A percentile compares a stretch with the other conserved stretches of the same genome.
These are phyloP conservation scores for Rhizomucor pusillus DNA, from an alignment of 371 early-diverging fungal genomes.

Conservation along the genomic window DNA sequence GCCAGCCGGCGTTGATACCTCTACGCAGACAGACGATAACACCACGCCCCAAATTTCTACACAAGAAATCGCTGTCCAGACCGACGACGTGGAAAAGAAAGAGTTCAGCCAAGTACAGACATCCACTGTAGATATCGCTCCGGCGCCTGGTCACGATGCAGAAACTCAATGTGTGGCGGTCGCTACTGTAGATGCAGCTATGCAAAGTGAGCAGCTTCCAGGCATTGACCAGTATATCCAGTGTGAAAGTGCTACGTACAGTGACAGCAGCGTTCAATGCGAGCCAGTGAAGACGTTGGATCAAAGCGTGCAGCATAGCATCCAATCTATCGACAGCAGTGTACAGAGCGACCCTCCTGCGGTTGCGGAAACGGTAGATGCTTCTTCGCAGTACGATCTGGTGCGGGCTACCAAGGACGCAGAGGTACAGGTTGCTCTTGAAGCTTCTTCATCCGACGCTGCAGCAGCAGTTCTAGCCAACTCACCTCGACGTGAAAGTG, in stretches of 20 bases:
- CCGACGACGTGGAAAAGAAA: slow-evolving; percentile 2
- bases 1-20: neutral
- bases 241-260: neutral
- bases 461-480: too few species aligned
- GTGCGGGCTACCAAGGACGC: neutral
- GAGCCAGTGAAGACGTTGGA: slow-evolving; percentile 2
- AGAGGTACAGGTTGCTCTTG: neutral
- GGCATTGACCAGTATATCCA: slow-evolving; percentile 3
- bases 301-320: neutral
- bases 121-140: slow-evolving; percentile 2
- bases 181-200: slow-evolving; percentile 1
- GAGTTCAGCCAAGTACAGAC: neutral
- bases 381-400: slow-evolving; percentile 4
- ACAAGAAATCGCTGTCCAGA: slow-evolving; percentile 11
- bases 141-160: slow-evolving; percentile 5
- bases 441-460: neutral
- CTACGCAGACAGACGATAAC: slow-evolving; percentile 1
- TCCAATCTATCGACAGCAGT: slow-evolving; percentile 3
- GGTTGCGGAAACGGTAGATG: slow-evolving; percentile 6
- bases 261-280: neutral
- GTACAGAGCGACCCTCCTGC: slow-evolving; percentile 4
- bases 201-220: slow-evolving; percentile 10
- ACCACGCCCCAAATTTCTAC: neutral
- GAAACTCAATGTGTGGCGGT: slow-evolving; percentile 5
- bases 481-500: too few species aligned